phyloP scores from a whole-genome alignment of 2,329 filamentous ascomycete species.

The Ophiocordyceps sinensis region DNA sequence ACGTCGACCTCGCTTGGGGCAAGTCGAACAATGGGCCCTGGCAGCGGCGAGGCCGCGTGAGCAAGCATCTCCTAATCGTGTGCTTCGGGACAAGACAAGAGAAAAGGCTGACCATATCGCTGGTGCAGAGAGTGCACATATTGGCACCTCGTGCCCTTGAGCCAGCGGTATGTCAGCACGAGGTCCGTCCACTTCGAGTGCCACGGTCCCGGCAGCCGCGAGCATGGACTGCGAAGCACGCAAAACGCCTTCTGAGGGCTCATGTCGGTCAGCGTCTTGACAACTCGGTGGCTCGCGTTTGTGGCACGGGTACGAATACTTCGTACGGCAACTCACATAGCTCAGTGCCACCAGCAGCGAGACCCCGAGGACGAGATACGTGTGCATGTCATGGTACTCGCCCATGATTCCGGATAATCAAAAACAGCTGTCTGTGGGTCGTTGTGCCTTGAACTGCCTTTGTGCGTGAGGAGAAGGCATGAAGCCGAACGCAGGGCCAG shows the following conservation, averaged over 20 bases:
- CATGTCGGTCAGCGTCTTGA: background rate
- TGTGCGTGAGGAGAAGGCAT: no score
- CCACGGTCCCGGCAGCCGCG: slow-evolving; percentile 5
- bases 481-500: no score
- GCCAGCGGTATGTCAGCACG: slow-evolving; percentile 2
- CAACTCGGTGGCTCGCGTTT: background rate
- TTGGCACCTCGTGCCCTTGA: slow-evolving; percentile 1
- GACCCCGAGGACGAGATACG: background rate
- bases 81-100: background rate
- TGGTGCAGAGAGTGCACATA: slow-evolving; percentile 10
- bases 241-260: background rate
- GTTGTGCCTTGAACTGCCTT: no score
- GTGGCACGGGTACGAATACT: background rate
- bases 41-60: background rate
- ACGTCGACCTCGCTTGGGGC: slow-evolving; percentile 10
- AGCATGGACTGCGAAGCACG: background rate
- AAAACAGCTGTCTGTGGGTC: no score
- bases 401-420: no score
- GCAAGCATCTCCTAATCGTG: no score
- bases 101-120: slow-evolving; percentile 6
- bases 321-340: background rate
- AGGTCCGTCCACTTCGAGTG: slow-evolving; percentile 2
- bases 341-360: background rate
- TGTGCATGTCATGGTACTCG: no score
- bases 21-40: slow-evolving; percentile 11